phyloP scores from a whole-genome alignment of 2,329 filamentous ascomycete genomes.

The Trichoderma arundinaceum region DNA sequence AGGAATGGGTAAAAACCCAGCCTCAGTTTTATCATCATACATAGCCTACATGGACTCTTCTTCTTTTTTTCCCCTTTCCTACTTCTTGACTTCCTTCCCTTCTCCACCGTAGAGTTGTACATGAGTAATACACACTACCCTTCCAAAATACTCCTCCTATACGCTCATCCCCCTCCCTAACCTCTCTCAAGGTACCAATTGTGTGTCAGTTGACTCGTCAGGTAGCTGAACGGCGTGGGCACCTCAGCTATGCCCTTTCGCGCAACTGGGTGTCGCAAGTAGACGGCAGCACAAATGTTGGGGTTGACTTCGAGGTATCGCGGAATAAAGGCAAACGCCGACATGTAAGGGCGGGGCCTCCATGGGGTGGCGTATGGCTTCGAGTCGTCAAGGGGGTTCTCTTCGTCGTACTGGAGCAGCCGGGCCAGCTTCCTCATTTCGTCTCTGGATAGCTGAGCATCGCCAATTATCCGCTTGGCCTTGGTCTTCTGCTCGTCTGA shows the following conservation, averaged over 20 bases:
- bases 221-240: conserved; percentile 77
- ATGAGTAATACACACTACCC: conserved; percentile 1
- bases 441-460: conserved; percentile 48
- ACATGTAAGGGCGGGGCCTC: conserved; percentile 85
- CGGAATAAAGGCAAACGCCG: conserved; percentile 92
- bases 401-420: conserved; percentile 66
- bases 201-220: conserved; percentile 80
- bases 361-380: conserved; percentile 94
- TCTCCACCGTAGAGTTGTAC: neutral
- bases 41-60: conserved; percentile 24
- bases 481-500: conserved; percentile 43
- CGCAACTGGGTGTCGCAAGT: conserved; percentile 91
- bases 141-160: neutral
- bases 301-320: conserved; percentile 97
- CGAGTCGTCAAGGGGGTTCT: conserved; percentile 75
- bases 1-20: neutral
- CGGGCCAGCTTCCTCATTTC: conserved; percentile 60
- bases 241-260: conserved; percentile 80
- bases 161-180: conserved; percentile 48
- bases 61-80: conserved; percentile 1
- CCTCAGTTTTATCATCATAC: conserved; percentile 28
- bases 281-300: conserved; percentile 93
- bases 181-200: conserved; percentile 91
- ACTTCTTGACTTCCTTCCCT: neutral
- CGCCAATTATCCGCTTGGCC: conserved; percentile 44